These are phyloP conservation scores for Lactarius hengduanensis DNA, from an alignment of 768 basidiomycete species.

Conservation along the genomic window DNA sequence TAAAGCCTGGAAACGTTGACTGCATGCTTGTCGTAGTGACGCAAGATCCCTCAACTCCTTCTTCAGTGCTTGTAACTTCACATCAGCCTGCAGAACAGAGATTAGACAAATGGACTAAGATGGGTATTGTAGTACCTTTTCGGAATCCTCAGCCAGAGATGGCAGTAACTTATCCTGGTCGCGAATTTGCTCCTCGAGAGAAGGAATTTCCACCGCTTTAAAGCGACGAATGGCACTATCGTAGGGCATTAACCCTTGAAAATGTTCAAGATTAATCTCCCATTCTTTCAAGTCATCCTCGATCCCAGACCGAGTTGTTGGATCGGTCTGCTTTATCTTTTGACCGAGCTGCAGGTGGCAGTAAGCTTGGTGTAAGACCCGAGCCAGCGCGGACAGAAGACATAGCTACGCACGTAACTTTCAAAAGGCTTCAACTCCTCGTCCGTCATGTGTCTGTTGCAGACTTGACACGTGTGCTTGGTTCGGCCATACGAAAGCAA, in stretches of 20 bases:
- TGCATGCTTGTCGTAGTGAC: constrained; percentile 61
- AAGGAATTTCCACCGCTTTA: constrained; percentile 60
- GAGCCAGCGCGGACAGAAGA: background rate
- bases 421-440: constrained; percentile 61
- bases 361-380: background rate
- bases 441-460: constrained; percentile 65
- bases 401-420: constrained; percentile 40
- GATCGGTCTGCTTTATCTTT: constrained; percentile 55
- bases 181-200: constrained; percentile 59
- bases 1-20: constrained; percentile 56
- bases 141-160: constrained; percentile 49
- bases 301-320: constrained; percentile 45
- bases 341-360: constrained; percentile 53
- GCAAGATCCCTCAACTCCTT: constrained; percentile 60
- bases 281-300: constrained; percentile 55
- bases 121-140: constrained; percentile 51
- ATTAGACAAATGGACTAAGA: constrained; percentile 9
- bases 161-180: constrained; percentile 56
- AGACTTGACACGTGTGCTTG: constrained; percentile 71
- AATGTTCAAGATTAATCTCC: constrained; percentile 52
- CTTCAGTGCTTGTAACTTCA: constrained; percentile 53
- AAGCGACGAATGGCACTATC: constrained; percentile 56
- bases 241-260: constrained; percentile 60
- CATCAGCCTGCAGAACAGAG: constrained; percentile 44
- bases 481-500: constrained; percentile 57